Evolutionary conservation across 2,329 filamentous ascomycete genomes (phyloP).

Genomic region (Arthrobotrys entomopaga): DNA sequence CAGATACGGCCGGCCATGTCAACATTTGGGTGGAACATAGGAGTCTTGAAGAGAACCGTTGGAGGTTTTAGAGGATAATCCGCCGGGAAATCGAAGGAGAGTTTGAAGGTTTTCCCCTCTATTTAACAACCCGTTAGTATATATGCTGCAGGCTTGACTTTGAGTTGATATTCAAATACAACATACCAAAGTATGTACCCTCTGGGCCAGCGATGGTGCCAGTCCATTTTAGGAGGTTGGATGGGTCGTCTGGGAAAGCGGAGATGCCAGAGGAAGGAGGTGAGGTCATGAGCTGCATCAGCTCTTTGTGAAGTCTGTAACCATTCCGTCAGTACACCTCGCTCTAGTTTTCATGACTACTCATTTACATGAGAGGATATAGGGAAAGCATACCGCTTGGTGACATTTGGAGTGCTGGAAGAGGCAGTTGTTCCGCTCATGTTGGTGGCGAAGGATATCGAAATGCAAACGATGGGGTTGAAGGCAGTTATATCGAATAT

Average conservation of each 20-base stretch:
- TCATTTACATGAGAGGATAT: neutral
- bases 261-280: conserved; percentile 86
- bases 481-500: conserved; percentile 1
- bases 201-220: conserved; percentile 92
- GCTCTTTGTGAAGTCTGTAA: conserved; percentile 86
- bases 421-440: conserved; percentile 37
- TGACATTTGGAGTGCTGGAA: conserved; percentile 74
- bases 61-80: conserved; percentile 95
- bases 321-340: neutral
- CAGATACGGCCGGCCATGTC: conserved; percentile 98
- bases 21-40: conserved; percentile 98
- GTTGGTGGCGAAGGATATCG: neutral
- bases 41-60: conserved; percentile 94
- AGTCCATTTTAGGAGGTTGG: conserved; percentile 90
- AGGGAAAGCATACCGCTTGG: conserved; percentile 72
- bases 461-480: neutral
- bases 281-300: conserved; percentile 98
- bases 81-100: conserved; percentile 86
- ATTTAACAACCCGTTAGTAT: conserved; percentile 9
- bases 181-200: conserved; percentile 63
- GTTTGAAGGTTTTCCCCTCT: conserved; percentile 85
- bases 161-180: neutral
- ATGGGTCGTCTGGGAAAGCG: conserved; percentile 89
- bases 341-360: neutral
- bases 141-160: neutral